Base-by-base conservation (phyloP, 768 basidiomycete genomes). In the Russula vinacea region DNA sequence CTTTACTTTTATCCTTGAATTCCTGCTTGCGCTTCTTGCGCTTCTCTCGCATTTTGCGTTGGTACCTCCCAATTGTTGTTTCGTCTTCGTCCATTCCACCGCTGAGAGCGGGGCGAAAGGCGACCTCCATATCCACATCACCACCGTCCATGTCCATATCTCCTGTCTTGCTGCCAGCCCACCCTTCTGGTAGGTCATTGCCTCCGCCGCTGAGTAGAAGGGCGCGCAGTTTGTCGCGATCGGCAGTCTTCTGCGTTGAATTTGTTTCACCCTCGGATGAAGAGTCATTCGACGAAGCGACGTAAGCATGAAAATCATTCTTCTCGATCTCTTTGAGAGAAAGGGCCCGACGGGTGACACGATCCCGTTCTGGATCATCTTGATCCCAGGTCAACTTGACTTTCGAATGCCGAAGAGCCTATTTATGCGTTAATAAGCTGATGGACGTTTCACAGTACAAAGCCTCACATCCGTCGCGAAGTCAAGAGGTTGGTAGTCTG, bases 311-410 rank as follows among this genome's bases (percentile, higher is more conserved):
- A 79, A 96, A 98, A 71, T 98, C 94, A 60, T 85, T 84, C 63
- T 95, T 89, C 55, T 97, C 94, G 32, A 98, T 88, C 73, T 98
- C 93, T 71, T 93, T 87, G 58, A 83, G 82, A 0, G 90, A 84
- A 47, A 97, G 78, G 0, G 79, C 78, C 24, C 94, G 88, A 52
- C 94, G 85, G 1, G 94, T 92, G 55, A 94, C 70, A 50, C 85
- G 85, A 62, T 81, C 82, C 45, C 96, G 88, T 71, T 94, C 90
- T 0, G 91, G 88, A 69, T 98, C 95, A 74, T 98, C 97, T 60
- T 94, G 92, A 68, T 99, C 97, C 97, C 97, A 99, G 5, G 95
- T 97, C 37, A 98, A 82, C 71, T 92, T 97, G 64, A 98, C 96
- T 79, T 94, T 97, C 16, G 97, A 99, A 73, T 98, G 95, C 6